Evolutionary conservation across 108 stramenopile species (phyloP).

Genomic region (Epithemia pelagica): DNA sequence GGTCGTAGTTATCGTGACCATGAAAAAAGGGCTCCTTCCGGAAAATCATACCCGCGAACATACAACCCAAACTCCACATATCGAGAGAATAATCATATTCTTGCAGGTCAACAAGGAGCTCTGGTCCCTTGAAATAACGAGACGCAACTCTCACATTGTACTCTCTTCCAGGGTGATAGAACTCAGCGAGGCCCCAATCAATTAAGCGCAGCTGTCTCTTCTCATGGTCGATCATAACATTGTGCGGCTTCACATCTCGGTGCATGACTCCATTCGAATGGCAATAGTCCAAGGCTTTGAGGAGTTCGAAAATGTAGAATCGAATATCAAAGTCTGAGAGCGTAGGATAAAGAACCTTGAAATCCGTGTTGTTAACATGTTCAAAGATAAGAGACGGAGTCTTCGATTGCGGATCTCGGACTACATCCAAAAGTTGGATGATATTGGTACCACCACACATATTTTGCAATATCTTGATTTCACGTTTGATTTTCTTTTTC

Average conservation of each 20-base stretch:
- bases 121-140: conserved; percentile 99
- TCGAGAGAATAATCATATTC: conserved; percentile 99
- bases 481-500: conserved; percentile 99
- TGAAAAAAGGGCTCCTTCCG: conserved; percentile 99
- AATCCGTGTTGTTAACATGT: conserved; percentile 99
- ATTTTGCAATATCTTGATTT: conserved; percentile 99
- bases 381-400: conserved; percentile 98
- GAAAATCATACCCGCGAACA: conserved; percentile 99
- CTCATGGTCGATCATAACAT: conserved; percentile 99
- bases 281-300: conserved; percentile 99
- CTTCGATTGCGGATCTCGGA: conserved; percentile 98
- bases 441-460: conserved; percentile 99
- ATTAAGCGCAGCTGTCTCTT: conserved; percentile 96
- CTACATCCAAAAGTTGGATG: conserved; percentile 98
- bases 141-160: conserved; percentile 99
- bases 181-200: conserved; percentile 99
- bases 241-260: conserved; percentile 99
- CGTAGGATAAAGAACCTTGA: conserved; percentile 98
- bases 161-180: conserved; percentile 99
- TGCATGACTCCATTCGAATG: conserved; percentile 99
- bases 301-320: conserved; percentile 98
- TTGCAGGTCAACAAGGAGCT: conserved; percentile 98
- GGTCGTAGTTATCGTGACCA: conserved; percentile 99
- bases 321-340: conserved; percentile 97
- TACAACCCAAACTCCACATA: conserved; percentile 99